Conservation (phyloP, 345 rosid genomes). For the Gossypium longicalyx region DNA sequence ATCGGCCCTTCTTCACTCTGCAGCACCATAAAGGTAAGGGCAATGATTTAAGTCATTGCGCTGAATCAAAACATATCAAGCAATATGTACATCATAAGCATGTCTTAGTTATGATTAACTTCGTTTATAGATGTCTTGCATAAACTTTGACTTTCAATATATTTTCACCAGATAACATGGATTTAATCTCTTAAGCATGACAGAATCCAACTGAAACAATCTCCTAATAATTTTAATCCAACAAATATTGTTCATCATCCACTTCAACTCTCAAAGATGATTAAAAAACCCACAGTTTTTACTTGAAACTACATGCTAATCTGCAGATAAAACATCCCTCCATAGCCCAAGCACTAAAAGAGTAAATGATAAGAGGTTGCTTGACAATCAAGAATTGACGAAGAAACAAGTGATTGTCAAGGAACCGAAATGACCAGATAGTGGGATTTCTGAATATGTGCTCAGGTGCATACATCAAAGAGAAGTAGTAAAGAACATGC, state of each 20-base stretch:
- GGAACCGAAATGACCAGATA: conserved; percentile 53
- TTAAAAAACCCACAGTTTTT: neutral
- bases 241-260: conserved; percentile 4
- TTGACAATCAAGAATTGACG: neutral
- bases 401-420: neutral
- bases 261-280: neutral
- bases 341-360: neutral
- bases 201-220: neutral
- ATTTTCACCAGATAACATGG: neutral
- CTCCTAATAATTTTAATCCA: neutral
- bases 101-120: neutral
- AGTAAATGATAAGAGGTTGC: neutral
- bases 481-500: conserved; percentile 3
- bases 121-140: neutral
- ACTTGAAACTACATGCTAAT: neutral
- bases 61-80: neutral
- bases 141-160: neutral
- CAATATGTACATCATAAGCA: conserved; percentile 5
- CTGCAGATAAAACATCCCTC: neutral
- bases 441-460: conserved; percentile 85
- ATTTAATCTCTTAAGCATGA: neutral
- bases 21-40: neutral
- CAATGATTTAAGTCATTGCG: neutral
- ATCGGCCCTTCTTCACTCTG: neutral
- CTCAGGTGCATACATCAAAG: conserved; percentile 14